phyloP scores from a whole-genome alignment of 192 early-diverging fungal genomes.

The Glomus cerebriforme region DNA sequence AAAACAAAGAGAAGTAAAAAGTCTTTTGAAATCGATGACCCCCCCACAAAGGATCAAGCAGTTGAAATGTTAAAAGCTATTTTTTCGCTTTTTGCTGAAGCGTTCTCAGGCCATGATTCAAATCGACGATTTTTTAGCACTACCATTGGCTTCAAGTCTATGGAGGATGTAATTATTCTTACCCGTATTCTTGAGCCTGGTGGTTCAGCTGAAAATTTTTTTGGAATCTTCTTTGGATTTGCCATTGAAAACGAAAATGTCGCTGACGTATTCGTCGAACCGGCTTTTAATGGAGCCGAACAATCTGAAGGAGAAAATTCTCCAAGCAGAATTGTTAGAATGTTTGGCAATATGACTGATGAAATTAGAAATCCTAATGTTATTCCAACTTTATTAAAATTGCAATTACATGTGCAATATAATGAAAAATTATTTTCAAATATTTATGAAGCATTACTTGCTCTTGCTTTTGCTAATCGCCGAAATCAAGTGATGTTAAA shows the following conservation, averaged over 20 bases:
- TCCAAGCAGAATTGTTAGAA: conserved; percentile 37
- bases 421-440: conserved; percentile 34
- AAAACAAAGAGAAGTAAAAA: conserved; percentile 31
- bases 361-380: conserved; percentile 42
- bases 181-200: conserved; percentile 51
- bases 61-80: conserved; percentile 47
- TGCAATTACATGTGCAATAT: conserved; percentile 33
- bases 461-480: conserved; percentile 50
- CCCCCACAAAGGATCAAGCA: conserved; percentile 40
- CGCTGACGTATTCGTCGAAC: conserved; percentile 44
- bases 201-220: conserved; percentile 43
- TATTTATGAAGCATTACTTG: conserved; percentile 43
- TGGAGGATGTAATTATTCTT: conserved; percentile 60
- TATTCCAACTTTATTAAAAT: conserved; percentile 34
- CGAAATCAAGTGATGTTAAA: conserved; percentile 60
- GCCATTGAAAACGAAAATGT: conserved; percentile 53
- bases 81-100: conserved; percentile 53
- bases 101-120: conserved; percentile 50
- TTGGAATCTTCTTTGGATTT: conserved; percentile 63
- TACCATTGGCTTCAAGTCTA: conserved; percentile 54
- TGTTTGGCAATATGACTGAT: conserved; percentile 43
- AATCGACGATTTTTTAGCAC: conserved; percentile 54
- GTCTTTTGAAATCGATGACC: conserved; percentile 36
- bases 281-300: conserved; percentile 37
- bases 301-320: conserved; percentile 38